phyloP scores from a whole-genome alignment of 345 rosid species.

The Mercurialis annua region DNA sequence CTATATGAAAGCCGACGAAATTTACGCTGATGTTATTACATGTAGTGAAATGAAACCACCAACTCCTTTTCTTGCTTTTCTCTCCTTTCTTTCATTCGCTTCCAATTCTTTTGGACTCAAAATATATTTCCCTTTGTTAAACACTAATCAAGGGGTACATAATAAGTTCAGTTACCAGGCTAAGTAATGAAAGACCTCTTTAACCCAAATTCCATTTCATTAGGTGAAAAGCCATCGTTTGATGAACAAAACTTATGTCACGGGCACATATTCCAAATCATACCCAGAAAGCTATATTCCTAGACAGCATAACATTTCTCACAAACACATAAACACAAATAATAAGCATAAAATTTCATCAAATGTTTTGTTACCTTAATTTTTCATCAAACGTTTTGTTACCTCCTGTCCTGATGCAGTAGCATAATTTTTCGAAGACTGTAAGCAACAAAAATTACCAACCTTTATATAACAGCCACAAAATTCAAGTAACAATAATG shows the following conservation, averaged over 20 bases:
- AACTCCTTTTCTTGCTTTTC: not conserved
- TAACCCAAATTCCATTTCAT: not conserved
- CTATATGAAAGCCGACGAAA: not conserved
- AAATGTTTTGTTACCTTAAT: conserved; percentile 57
- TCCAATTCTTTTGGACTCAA: not conserved
- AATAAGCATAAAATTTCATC: not conserved
- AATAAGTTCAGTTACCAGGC: not conserved
- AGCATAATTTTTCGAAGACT: conserved; percentile 55
- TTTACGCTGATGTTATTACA: not conserved
- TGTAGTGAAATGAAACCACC: not conserved
- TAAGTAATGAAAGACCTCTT: not conserved
- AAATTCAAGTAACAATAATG: not conserved
- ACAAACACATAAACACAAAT: not conserved
- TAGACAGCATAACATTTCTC: too few species aligned
- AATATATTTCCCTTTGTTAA: not conserved
- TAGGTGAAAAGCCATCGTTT: not conserved
- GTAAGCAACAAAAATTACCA: conserved; percentile 20
- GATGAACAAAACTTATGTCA: not conserved
- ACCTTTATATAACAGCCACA: not conserved
- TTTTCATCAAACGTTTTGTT: too few species aligned
- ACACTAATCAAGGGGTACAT: not conserved
- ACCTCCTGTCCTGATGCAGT: conserved; percentile 44
- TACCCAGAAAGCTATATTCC: too few species aligned
- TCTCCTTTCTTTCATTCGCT: not conserved
- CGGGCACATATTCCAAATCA: too few species aligned